Conservation (phyloP, 768 basidiomycete genomes). For the Tephrocybe sp. region DNA sequence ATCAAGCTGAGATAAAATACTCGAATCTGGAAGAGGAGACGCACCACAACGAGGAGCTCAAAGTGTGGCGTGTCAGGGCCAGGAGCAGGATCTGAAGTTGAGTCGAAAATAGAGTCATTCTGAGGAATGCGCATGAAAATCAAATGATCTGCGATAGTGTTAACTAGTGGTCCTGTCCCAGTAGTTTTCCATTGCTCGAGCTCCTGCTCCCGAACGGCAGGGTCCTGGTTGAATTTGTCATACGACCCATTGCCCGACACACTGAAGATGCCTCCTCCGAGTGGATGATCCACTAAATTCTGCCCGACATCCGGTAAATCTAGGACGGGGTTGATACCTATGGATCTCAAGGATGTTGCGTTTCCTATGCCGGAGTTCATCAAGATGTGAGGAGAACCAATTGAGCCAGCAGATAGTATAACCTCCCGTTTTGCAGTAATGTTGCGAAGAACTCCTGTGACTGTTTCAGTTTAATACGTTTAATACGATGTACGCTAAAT, state of each 20-base stretch:
- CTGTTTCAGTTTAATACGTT: not conserved
- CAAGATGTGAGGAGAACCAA: conserved; percentile 22
- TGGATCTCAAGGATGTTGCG: conserved; percentile 10
- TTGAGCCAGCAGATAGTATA: conserved; percentile 9
- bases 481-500: not conserved
- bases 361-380: conserved; percentile 35
- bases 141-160: conserved; percentile 13
- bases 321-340: conserved; percentile 23
- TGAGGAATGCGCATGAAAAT: conserved; percentile 18
- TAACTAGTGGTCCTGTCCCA: conserved; percentile 21
- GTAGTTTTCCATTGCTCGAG: conserved; percentile 22
- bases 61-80: conserved; percentile 22
- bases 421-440: conserved; percentile 10
- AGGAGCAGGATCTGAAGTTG: conserved; percentile 19
- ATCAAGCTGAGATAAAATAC: not conserved
- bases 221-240: conserved; percentile 11
- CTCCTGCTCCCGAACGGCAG: conserved; percentile 9
- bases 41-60: conserved; percentile 15
- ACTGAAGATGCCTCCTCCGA: not conserved
- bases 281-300: conserved; percentile 13
- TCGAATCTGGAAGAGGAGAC: not conserved
- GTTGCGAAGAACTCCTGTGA: not conserved
- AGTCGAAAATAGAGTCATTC: conserved; percentile 12
- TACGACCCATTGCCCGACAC: conserved; percentile 1
- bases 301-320: conserved; percentile 27